Evolutionary conservation across 352 stramenopile species (phyloP).

Genomic region (Phytophthora melonis): DNA sequence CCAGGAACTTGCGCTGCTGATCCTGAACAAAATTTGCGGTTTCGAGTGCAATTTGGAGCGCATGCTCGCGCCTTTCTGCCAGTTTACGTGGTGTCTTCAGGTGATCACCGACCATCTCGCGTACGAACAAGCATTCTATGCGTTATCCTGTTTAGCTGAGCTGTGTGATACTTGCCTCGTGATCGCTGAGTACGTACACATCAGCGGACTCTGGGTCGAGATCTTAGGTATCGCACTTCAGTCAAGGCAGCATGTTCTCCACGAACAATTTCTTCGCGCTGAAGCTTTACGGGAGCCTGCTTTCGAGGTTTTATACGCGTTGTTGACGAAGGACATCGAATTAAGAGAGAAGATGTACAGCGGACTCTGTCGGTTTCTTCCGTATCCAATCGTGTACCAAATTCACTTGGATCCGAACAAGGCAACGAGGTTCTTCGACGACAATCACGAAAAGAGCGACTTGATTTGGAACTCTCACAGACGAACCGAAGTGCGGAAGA

Average conservation of each 20-base stretch:
- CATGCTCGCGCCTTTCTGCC: conserved; percentile 78
- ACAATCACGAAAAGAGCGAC: conserved; percentile 87
- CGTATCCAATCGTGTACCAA: conserved; percentile 86
- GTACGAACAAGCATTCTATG: conserved; percentile 84
- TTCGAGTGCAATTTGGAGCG: conserved; percentile 77
- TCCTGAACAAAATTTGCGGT: conserved; percentile 85
- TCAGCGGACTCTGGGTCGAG: conserved; percentile 81
- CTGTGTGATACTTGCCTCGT: conserved; percentile 81
- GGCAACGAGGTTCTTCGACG: conserved; percentile 79
- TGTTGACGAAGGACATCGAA: conserved; percentile 76
- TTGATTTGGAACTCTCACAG: conserved; percentile 87
- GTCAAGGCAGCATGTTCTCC: conserved; percentile 80
- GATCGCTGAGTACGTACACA: conserved; percentile 78
- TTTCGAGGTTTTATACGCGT: conserved; percentile 84
- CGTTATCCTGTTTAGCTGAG: conserved; percentile 79
- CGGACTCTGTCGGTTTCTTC: conserved; percentile 74
- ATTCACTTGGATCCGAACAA: conserved; percentile 83
- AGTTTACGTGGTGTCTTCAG: conserved; percentile 85
- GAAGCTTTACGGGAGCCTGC: conserved; percentile 78
- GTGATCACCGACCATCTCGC: conserved; percentile 84
- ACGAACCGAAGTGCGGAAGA: conserved; percentile 78
- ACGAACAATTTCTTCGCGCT: conserved; percentile 82
- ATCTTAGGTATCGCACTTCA: conserved; percentile 83
- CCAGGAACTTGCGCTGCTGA: conserved; percentile 78
- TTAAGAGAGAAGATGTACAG: conserved; percentile 82